Base-by-base conservation (phyloP, 129 eudicot species). In the Pulicaria dysenterica region DNA sequence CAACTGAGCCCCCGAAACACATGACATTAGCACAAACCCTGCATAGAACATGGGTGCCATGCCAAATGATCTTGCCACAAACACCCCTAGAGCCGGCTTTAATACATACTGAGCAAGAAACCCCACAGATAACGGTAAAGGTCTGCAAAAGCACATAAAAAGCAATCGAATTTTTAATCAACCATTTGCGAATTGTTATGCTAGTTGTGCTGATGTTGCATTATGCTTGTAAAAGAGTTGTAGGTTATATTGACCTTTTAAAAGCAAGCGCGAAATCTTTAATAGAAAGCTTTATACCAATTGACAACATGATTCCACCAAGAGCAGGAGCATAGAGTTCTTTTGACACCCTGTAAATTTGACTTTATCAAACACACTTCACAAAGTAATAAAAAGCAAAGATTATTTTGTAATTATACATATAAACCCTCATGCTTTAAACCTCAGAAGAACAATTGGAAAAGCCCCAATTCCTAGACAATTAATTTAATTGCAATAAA, bases 271-370 rank as follows among this genome's bases (percentile, higher is more conserved):
- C 71, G 16, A 95, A 95, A 81, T 95, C 99, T 72, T 90, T 84
- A 31, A 86, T 51, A 3, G 99, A 95, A 14, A 95, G 91, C 79
- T 81, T 88, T 58, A 95, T 90, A 7, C 99, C 99, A 63, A 95
- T 95, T 0, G 99, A 95, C 51, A 95, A 75, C 97, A 95, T 95
- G 72, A 95, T 95, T 37, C 99, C 99, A 78, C 99, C 99, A 31
- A 95, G 96, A 58, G 96, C 97, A 63, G 97, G 99, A 63, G 99
- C 99, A 67, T 95, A 95, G 64, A 91, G 63, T 72, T 90, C 99
- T 79, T 88, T 87, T 8, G 99, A 88, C 68, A 95, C 99, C 99
- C 99, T 90, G 93, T 80, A 88, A 43, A 51, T 40, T 7, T 55
- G 15, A 78, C 73, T 77, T 53, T 3, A 53, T 75, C 64, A 57